A percentile compares a stretch with the other conserved stretches of the same genome.
phyloP scores from a whole-genome alignment of 1,139 yeast genomes.

The Suhomyces wounanorum region DNA sequence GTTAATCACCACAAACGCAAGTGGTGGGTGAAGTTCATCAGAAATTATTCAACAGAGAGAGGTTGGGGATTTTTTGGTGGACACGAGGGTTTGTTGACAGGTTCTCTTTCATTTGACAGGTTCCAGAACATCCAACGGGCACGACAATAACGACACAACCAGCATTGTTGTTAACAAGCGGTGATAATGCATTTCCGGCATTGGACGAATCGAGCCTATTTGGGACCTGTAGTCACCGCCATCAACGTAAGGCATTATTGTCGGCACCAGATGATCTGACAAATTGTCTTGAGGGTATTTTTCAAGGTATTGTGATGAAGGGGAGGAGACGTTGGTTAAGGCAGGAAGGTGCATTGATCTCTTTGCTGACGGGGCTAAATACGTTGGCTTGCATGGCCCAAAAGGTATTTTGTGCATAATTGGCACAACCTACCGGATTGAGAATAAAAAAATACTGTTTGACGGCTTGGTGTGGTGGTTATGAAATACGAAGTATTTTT shows the following conservation, averaged over 20 bases:
- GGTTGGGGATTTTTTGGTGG: background rate
- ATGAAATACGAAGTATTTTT: background rate
- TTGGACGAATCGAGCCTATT: background rate
- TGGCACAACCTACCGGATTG: background rate
- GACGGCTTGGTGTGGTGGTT: background rate
- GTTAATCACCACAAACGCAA: background rate
- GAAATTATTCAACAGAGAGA: background rate
- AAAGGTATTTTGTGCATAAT: background rate
- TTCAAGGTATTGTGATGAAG: background rate
- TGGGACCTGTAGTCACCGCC: background rate
- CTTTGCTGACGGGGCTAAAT: background rate
- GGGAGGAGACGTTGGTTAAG: constrained; percentile 1
- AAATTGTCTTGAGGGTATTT: background rate
- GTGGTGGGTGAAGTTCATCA: background rate
- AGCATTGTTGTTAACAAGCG: background rate
- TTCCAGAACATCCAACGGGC: background rate
- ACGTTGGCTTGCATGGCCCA: background rate
- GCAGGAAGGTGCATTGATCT: background rate
- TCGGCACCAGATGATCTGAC: background rate
- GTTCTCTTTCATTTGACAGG: background rate
- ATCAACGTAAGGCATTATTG: background rate
- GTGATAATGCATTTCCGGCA: background rate
- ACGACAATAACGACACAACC: background rate
- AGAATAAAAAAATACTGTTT: background rate
- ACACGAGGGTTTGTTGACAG: background rate